phyloP scores from a whole-genome alignment of 441 rosid genomes.

The Melastoma candidum region DNA sequence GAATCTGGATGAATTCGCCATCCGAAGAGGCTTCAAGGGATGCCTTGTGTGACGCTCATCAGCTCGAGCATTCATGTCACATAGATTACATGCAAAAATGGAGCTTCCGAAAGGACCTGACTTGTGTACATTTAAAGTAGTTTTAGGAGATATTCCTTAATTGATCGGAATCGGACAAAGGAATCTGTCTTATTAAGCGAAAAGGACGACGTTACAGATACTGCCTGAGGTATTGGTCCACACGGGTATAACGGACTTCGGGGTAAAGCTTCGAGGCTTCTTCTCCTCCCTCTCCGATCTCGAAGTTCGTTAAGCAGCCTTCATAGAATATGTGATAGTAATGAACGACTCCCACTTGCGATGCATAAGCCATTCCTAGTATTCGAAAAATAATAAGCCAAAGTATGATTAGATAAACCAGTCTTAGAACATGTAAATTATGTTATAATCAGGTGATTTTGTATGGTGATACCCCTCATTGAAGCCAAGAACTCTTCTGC shows the following conservation, averaged over 20 bases:
- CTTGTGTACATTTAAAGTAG: no score
- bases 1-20: slow-evolving; percentile 46
- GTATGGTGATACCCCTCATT: slow-evolving; percentile 33
- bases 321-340: slow-evolving; percentile 44
- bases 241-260: slow-evolving; percentile 48
- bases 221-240: slow-evolving; percentile 40
- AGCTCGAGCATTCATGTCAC: no score
- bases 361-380: slow-evolving; percentile 43
- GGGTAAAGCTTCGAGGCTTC: slow-evolving; percentile 79
- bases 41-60: slow-evolving; percentile 29
- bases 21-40: slow-evolving; percentile 59
- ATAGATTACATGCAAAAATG: no score
- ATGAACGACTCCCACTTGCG: slow-evolving; percentile 29
- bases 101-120: no score
- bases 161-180: no score
- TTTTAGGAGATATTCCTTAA: no score
- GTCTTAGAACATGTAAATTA: no score
- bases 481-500: slow-evolving; percentile 42
- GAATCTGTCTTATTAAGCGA: no score
- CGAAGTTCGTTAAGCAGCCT: slow-evolving; percentile 47
- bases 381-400: neutral
- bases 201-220: no score
- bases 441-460: no score
- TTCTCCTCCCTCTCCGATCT: slow-evolving; percentile 43
- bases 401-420: no score